phyloP scores from a whole-genome alignment of 23 red algal genomes.

The Rhodosorus marinus region DNA sequence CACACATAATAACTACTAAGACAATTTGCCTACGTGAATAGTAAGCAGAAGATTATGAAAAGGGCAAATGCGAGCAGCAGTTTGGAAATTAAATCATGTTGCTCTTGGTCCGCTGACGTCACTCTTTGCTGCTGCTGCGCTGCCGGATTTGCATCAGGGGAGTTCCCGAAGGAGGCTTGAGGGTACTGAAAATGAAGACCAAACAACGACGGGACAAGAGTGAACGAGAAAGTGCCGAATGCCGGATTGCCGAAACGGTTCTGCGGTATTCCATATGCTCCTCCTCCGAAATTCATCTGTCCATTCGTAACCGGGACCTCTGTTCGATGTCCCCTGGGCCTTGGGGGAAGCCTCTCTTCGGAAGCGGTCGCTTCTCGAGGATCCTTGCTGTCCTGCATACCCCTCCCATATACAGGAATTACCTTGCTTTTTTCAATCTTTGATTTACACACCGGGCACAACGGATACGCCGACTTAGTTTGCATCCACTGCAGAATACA shows the following conservation, averaged over 20 bases:
- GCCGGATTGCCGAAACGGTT: constrained; percentile 21
- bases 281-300: constrained; percentile 1
- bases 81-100: background rate
- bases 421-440: constrained; percentile 27
- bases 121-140: background rate
- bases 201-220: constrained; percentile 62
- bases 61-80: background rate
- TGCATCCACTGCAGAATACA: too few relatives aligned
- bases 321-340: constrained; percentile 25
- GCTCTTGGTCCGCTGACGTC: background rate
- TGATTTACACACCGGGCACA: constrained; percentile 93
- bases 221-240: constrained; percentile 21
- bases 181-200: constrained; percentile 73
- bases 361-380: constrained; percentile 2
- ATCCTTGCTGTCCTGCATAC: constrained; percentile 10
- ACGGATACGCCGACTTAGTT: constrained; percentile 27
- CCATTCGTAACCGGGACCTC: constrained; percentile 5
- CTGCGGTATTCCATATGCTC: constrained; percentile 31
- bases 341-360: constrained; percentile 10
- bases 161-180: background rate
- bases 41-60: background rate
- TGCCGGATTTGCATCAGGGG: background rate
- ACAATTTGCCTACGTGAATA: too few relatives aligned
- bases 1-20: too few relatives aligned
- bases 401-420: constrained; percentile 91